Evolutionary conservation across 129 eudicot species (phyloP), one percentile per base, ranked within the genome.

Genomic region (Logfia minima): DNA sequence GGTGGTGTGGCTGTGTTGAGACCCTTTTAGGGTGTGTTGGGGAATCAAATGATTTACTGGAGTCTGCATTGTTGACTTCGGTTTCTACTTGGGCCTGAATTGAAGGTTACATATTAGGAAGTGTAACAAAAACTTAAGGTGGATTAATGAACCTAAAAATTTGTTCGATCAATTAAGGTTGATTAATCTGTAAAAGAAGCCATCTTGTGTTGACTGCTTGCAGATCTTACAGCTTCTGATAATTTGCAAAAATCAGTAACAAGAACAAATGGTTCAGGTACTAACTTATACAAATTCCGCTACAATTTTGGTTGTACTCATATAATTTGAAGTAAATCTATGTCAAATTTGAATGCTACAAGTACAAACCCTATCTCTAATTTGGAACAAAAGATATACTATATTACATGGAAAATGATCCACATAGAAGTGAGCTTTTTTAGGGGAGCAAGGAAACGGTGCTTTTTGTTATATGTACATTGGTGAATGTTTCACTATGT

Each of bases 1-100:
- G 89, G 63, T 86, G 83, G 39, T 81, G 85, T 19, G 92, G 90
- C 65, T 82, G 92, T 22, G 83, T 71, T 39, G 45, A 16, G 41
- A 48, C 84, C 75, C 29, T 45, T 81, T 74, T 74, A 73, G 83
- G 79, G 69, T 39, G 81, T 48, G 71, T 24, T 70, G 88, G 82
- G 37, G 87, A 80, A 79, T 80, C 87, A 67, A 78, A 71, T 34
- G 84, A 70, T 81, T 76, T 84, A 70, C 80, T 72, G 75, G 55
- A 6, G 39, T 77, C 52, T 0, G 66, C 51, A 21, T 65, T 79
- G 60, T 79, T 79, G 56, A 66, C 69, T 74, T 74, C 80, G 29
- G 71, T 71, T 75, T 81, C 84, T 68, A 75, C 80, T 68, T 74
- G 84, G 7, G 66, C 51, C 84, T 75, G 72, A 68, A 81, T 74